Evolutionary conservation across 805 yeast species (phyloP).

Genomic region (Saccharomycopsis sp.): DNA sequence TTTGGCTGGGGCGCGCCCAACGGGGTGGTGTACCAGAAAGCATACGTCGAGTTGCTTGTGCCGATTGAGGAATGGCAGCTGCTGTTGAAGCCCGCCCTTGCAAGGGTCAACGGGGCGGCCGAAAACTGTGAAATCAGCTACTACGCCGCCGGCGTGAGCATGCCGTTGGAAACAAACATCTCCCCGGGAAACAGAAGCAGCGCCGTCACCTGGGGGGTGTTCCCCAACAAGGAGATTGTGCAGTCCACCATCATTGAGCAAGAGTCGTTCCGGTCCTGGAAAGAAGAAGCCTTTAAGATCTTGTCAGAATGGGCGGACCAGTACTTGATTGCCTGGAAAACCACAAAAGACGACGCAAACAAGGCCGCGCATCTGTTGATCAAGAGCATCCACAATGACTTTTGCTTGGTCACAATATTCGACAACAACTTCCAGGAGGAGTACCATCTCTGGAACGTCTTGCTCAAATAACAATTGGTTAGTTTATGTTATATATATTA

Average conservation of each 20-base stretch:
- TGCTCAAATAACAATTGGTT: neutral
- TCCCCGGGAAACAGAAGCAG: constrained; percentile 44
- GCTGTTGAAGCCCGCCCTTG: constrained; percentile 44
- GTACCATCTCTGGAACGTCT: neutral
- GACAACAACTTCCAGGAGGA: constrained; percentile 61
- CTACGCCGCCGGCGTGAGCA: constrained; percentile 37
- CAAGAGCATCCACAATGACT: constrained; percentile 48
- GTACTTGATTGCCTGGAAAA: constrained; percentile 35
- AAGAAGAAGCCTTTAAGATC: constrained; percentile 86
- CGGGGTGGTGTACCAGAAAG: constrained; percentile 86
- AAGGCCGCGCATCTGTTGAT: constrained; percentile 49
- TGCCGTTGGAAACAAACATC: constrained; percentile 56
- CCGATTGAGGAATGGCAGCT: constrained; percentile 60
- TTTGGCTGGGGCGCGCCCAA: constrained; percentile 97
- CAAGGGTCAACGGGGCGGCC: constrained; percentile 22
- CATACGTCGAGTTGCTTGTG: constrained; percentile 87
- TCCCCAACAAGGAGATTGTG: constrained; percentile 80
- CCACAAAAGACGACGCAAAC: constrained; percentile 21
- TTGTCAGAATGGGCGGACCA: constrained; percentile 90
- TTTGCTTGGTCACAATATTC: constrained; percentile 73
- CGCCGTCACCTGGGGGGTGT: constrained; percentile 97
- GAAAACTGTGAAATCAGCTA: constrained; percentile 41
- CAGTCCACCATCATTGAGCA: constrained; percentile 90
- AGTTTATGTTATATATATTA: neutral
- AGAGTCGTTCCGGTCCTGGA: constrained; percentile 93